Evolutionary conservation across 2,329 filamentous ascomycete genomes (phyloP), one percentile per base, ranked within the genome.

Genomic region (Cercospora sesami): DNA sequence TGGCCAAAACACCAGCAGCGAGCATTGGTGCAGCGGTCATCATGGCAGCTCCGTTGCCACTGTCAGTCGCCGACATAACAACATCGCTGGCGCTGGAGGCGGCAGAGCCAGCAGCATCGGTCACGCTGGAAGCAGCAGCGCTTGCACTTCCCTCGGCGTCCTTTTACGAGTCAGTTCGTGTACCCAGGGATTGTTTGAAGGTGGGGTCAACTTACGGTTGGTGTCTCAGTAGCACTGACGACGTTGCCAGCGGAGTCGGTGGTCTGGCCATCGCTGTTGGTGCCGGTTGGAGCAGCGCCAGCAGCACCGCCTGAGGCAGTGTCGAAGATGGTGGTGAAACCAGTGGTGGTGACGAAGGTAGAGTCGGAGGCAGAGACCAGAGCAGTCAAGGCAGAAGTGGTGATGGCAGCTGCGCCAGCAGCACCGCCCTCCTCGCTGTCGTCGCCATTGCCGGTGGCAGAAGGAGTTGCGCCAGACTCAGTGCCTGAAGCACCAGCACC

Each of bases 1-100:
- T 85, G 16, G 83, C 84, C 3, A 80, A 64, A 42, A 74, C 76
- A 63, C 73, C 78, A 67, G 75, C 78, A 64, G 78, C 68, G 66
- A 80, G 68, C 55, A 61, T 68, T 53, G 78, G 77, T 8, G 73
- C 77, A 36, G 77, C 77, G 18, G 77, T 80, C 68, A 74, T 68
- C 31, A 79, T 69, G 33, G 77, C 73, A 31, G 72, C 75, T 39
- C 63, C 69, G 58, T 67, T 71, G 45, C 60, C 66, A 16, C 69
- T 67, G 57, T 71, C 64, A 16, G 70, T 69, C 39, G 70, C 68
- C 8, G 67, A 69, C 30, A 23, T 59, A 55, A 60, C 65, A 7
- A 63, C 66, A 59, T 60, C 64, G 59, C 59, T 66, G 42, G 67
- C 66, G 21, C 65, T 66, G 14, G 60, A 64, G 21, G 61, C 60